These are phyloP conservation scores for Agrostemma githago DNA, from an alignment of 148 eudicot genomes.

Conservation along the genomic window DNA sequence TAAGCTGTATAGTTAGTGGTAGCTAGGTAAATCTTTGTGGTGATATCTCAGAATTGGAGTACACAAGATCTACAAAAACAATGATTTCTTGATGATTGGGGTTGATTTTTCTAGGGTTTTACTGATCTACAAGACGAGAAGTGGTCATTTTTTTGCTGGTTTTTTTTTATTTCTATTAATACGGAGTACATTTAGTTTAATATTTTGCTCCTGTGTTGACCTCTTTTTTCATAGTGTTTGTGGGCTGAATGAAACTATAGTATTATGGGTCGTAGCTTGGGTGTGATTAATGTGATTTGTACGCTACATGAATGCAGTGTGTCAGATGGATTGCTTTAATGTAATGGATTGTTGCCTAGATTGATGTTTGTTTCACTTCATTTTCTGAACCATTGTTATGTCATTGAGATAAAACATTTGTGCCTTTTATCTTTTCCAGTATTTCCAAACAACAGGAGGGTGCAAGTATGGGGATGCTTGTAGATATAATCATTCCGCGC, in stretches of 20 bases:
- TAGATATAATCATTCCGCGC: constrained; percentile 41
- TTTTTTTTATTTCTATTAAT: constrained; percentile 49
- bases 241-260: too few species aligned
- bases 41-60: too few species aligned
- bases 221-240: too few species aligned
- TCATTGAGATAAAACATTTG: constrained; percentile 9
- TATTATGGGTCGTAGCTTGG: too few species aligned
- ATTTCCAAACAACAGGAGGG: constrained; percentile 47
- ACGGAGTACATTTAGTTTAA: too few species aligned
- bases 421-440: constrained; percentile 31
- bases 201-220: too few species aligned
- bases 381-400: not conserved
- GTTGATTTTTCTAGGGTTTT: constrained; percentile 1
- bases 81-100: too few species aligned
- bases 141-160: constrained; percentile 76
- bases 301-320: not conserved
- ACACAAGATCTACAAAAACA: too few species aligned
- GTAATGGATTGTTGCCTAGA: not conserved
- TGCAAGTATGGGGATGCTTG: constrained; percentile 72
- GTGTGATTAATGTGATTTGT: too few species aligned
- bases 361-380: not conserved
- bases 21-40: too few species aligned
- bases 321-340: not conserved
- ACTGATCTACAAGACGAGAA: constrained; percentile 61
- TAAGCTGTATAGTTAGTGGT: too few species aligned